A percentile compares a stretch with the other conserved stretches of the same genome.
Conservation (phyloP, 1,284 basidiomycete species). For the Tetrapyrgos nigripes region DNA sequence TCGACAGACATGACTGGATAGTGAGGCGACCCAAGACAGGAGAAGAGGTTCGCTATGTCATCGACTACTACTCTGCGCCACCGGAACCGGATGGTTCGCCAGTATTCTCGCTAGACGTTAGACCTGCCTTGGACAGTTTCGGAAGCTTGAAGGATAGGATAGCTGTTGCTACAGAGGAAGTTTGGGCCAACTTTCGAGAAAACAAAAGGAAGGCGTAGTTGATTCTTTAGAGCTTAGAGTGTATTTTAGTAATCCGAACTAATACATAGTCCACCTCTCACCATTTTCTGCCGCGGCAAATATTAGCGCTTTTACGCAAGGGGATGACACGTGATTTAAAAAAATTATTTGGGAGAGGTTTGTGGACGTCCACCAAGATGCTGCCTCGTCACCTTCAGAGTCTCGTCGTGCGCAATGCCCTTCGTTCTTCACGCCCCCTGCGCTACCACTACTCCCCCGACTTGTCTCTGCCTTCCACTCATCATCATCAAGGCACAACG, state of each 20-base stretch:
- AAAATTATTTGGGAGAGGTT: too few species aligned
- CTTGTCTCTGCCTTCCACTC: constrained; percentile 65
- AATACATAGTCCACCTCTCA: too few species aligned
- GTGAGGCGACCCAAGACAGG: constrained; percentile 78
- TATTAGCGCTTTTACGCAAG: too few species aligned
- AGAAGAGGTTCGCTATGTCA: constrained; percentile 90
- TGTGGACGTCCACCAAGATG: too few species aligned
- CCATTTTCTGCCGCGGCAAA: too few species aligned
- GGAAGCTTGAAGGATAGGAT: constrained; percentile 77
- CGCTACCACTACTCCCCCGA: constrained; percentile 13
- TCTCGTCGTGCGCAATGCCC: constrained; percentile 28
- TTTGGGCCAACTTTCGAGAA: constrained; percentile 51
- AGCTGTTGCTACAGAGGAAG: constrained; percentile 72
- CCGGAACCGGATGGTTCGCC: constrained; percentile 87
- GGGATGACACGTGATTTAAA: too few species aligned
- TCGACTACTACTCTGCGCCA: constrained; percentile 95
- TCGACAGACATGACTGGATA: constrained; percentile 99
- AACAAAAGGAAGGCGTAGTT: neutral
- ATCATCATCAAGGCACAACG: constrained; percentile 64
- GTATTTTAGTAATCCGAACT: too few species aligned
- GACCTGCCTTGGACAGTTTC: constrained; percentile 86
- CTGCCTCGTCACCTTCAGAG: constrained; percentile 29
- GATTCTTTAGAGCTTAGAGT: neutral
- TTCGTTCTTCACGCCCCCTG: constrained; percentile 37
- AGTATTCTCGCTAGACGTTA: constrained; percentile 91